Evolutionary conservation across 2,329 filamentous ascomycete genomes (phyloP), one percentile per base, ranked within the genome.

Genomic region (Furcasterigmium sp.): DNA sequence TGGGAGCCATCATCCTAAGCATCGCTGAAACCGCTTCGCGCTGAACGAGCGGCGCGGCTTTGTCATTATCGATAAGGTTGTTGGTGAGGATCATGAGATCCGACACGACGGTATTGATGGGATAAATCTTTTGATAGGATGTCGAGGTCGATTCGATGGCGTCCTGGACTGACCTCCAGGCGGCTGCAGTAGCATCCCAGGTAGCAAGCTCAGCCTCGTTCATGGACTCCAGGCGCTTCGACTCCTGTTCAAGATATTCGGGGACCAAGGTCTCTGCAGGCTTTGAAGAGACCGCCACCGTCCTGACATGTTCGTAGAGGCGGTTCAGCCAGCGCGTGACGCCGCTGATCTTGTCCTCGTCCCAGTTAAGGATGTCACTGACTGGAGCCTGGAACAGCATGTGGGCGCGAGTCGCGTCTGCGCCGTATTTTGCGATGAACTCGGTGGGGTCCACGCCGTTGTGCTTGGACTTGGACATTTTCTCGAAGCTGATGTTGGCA

Each of bases 401-500:
- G 59, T 95, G 90, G 4, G 88, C 88, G 44, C 90, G 75, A 3
- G 87, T 90, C 6, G 87, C 83, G 60, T 95, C 90, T 2, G 89
- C 87, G 18, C 90, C 90, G 53, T 93, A 84, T 51, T 78, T 80
- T 8, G 73, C 67, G 45, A 93, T 87, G 50, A 85, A 86, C 1
- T 69, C 71, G 0, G 78, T 81, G 0, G 90, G 90, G 57, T 95
- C 88, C 7, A 95, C 87, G 20, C 90, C 90, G 57, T 95, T 95
- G 67, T 93, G 75, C 63, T 95, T 95, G 55, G 87, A 94, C 66
- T 95, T 95, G 30, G 87, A 93, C 90, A 95, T 95, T 60, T 95
- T 95, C 61, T 95, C 89, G 53, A 78, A 95, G 2, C 79, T 82
- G 15, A 89, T 64, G 21, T 69, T 76, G 2, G 85, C 80, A 0